Evolutionary conservation across 495 filamentous ascomycete species (phyloP).

Genomic region (Penicillium malachiteum): DNA sequence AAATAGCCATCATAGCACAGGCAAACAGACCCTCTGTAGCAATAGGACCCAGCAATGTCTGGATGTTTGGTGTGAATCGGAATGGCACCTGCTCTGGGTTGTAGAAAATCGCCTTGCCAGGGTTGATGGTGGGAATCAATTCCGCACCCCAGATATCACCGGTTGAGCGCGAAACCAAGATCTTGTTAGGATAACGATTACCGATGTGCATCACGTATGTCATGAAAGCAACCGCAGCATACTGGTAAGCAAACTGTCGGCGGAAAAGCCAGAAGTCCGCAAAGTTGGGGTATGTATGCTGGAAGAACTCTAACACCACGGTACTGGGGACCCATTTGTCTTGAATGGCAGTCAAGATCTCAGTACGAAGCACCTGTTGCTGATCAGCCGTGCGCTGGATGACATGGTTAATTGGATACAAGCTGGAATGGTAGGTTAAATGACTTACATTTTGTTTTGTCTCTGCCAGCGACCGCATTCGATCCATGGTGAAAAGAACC

Average conservation of each 20-base stretch:
- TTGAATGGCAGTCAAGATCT: constrained; percentile 89
- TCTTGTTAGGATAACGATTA: constrained; percentile 90
- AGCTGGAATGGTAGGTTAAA: not conserved
- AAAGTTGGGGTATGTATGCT: constrained; percentile 81
- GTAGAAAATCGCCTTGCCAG: constrained; percentile 80
- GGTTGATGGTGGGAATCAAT: constrained; percentile 79
- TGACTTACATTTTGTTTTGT: constrained; percentile 58
- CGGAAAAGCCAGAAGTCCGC: constrained; percentile 98
- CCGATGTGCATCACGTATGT: constrained; percentile 97
- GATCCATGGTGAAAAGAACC: constrained; percentile 90
- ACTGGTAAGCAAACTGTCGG: constrained; percentile 91
- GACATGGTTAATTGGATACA: constrained; percentile 17
- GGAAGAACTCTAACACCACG: constrained; percentile 85
- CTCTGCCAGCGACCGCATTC: constrained; percentile 73
- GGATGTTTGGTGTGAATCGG: constrained; percentile 94
- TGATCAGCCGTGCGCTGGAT: constrained; percentile 63
- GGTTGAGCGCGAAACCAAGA: constrained; percentile 81
- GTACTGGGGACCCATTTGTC: constrained; percentile 82
- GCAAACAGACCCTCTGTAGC: constrained; percentile 94
- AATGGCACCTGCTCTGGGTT: constrained; percentile 94
- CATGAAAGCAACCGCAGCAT: constrained; percentile 97
- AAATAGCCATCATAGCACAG: constrained; percentile 90
- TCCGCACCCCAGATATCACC: constrained; percentile 98
- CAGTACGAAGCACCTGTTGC: constrained; percentile 66
- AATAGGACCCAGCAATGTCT: constrained; percentile 91